Conservation (phyloP, 2,329 filamentous ascomycete species). For the Colletotrichum sp. region DNA sequence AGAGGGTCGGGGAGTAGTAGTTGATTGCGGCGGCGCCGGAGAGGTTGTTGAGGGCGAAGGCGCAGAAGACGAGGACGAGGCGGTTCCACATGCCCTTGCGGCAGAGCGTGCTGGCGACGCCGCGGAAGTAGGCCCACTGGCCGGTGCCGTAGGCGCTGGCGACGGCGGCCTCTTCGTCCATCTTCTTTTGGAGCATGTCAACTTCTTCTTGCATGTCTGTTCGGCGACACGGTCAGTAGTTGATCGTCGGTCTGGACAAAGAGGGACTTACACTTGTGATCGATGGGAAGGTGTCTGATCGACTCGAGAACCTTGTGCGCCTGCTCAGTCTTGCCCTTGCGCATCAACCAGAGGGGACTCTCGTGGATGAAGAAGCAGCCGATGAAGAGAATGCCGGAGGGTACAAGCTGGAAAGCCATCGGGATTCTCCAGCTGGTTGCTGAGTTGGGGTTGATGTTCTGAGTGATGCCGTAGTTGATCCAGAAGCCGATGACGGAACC, state of each 20-base stretch:
- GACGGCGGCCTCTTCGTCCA: conserved; percentile 37
- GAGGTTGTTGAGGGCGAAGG: conserved; percentile 45
- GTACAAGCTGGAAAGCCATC: conserved; percentile 52
- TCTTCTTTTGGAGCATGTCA: conserved; percentile 45
- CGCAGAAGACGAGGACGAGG: conserved; percentile 39
- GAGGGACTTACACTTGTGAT: conserved; percentile 30
- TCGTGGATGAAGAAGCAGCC: conserved; percentile 46
- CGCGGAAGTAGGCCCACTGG: conserved; percentile 37
- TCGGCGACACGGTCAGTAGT: fast-evolving
- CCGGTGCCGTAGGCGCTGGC: conserved; percentile 36
- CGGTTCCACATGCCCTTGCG: conserved; percentile 47
- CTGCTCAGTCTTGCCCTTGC: conserved; percentile 22
- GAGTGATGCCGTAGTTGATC: conserved; percentile 50
- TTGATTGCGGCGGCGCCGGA: conserved; percentile 50
- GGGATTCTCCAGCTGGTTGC: conserved; percentile 52
- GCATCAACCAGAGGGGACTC: conserved; percentile 25
- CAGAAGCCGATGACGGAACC: conserved; percentile 58
- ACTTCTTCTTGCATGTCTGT: conserved; percentile 51
- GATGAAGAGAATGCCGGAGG: conserved; percentile 45
- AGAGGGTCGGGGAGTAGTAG: conserved; percentile 47
- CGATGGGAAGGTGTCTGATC: conserved; percentile 48
- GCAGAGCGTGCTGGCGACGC: conserved; percentile 37
- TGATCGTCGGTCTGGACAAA: fast-evolving
- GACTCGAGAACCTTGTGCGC: conserved; percentile 40
- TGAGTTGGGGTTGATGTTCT: conserved; percentile 37